Base-by-base conservation (phyloP, 495 filamentous ascomycete species). In the Xylaria sp. region DNA sequence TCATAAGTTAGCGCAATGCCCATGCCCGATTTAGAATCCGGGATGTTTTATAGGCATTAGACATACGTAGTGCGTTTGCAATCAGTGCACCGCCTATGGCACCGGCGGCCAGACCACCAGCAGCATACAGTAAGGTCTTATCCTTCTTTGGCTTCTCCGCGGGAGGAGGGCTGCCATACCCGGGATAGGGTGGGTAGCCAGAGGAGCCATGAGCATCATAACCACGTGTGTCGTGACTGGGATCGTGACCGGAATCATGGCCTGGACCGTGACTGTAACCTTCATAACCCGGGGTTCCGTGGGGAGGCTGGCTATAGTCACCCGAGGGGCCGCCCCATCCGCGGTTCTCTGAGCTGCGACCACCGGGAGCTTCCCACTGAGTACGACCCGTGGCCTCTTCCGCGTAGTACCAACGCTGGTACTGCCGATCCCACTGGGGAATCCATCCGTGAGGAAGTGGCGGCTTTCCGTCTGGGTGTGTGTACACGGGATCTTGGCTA, bases 401-500 rank as follows among this genome's bases (percentile, higher is more conserved):
- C 52, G 88, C 81, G 74, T 86, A 92, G 80, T 87, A 89, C 77
- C 86, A 91, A 66, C 87, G 87, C 65, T 89, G 85, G 53, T 80
- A 76, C 50, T 79, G 81, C 50, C 84, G 82, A 67, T 92, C 89
- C 85, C 86, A 92, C 69, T 83, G 83, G 24, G 89, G 84, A 58
- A 80, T 74, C 90, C 90, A 92, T 71, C 88, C 90, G 0, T 77
- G 65, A 1, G 89, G 88, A 29, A 90, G 81, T 21, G 87, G 85
- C 11, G 88, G 87, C 52, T 81, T 84, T 73, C 84, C 83, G 2
- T 82, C 64, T 11, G 83, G 80, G 8, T 82, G 82, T 17, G 78
- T 70, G 64, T 88, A 81, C 8, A 66, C 63, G 35, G 74, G 74
- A 7, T 68, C 76, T 31, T 71, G 52, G 7, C 55, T 35, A 0